These are phyloP conservation scores for Amborella trichopoda DNA, from an alignment of 164 flowering plant genomes.

Conservation along the genomic window DNA sequence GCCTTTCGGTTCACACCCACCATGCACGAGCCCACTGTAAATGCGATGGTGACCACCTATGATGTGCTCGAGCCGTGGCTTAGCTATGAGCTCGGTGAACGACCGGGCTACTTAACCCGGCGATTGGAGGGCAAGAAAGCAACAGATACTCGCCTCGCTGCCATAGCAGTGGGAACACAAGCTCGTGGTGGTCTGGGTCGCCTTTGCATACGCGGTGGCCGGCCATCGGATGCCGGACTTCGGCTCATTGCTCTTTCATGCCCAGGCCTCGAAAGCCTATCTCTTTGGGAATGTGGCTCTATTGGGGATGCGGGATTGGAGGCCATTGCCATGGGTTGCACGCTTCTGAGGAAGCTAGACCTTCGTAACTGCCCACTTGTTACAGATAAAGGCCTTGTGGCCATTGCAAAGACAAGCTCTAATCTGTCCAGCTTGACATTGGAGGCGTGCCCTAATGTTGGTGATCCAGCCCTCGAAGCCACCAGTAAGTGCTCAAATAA, in stretches of 20 bases:
- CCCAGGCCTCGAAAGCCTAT: slow-evolving; percentile 24
- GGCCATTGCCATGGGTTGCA: slow-evolving; percentile 22
- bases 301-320: slow-evolving; percentile 18
- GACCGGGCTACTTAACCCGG: slow-evolving; percentile 60
- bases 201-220: slow-evolving; percentile 48
- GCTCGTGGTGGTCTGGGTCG: slow-evolving; percentile 65
- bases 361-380: slow-evolving; percentile 15
- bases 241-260: slow-evolving; percentile 56
- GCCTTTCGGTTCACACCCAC: no score
- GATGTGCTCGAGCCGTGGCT: no score
- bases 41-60: no score
- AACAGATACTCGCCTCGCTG: slow-evolving; percentile 64
- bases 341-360: slow-evolving; percentile 22
- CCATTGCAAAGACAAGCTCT: slow-evolving; percentile 19
- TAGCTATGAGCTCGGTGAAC: no score
- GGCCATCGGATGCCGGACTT: slow-evolving; percentile 39
- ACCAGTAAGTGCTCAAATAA: slow-evolving; percentile 13
- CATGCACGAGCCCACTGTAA: no score
- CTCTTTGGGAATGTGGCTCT: slow-evolving; percentile 21
- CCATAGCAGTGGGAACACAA: slow-evolving; percentile 60
- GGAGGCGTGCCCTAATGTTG: slow-evolving; percentile 23
- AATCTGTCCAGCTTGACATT: slow-evolving; percentile 16
- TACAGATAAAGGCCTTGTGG: slow-evolving; percentile 14
- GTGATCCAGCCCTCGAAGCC: slow-evolving; percentile 20
- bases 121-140: slow-evolving; percentile 67